phyloP scores from a whole-genome alignment of 2,329 filamentous ascomycete species.

The Lizonia empirigonia region DNA sequence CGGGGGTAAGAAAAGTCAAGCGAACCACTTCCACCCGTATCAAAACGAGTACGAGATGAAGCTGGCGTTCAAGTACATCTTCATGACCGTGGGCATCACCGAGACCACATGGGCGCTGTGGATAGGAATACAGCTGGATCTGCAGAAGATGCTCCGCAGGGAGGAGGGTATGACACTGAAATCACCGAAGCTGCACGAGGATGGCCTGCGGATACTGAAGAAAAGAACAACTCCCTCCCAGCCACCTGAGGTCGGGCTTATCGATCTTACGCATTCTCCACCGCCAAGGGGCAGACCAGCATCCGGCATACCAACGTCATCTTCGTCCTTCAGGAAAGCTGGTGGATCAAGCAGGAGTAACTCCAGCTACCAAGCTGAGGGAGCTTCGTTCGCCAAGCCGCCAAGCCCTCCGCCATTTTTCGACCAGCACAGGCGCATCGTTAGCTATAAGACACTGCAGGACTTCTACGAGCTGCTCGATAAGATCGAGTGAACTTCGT shows the following conservation, averaged over 20 bases:
- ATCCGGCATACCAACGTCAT: neutral
- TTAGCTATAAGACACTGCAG: slow-evolving; percentile 30
- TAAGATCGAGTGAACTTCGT: slow-evolving; percentile 28
- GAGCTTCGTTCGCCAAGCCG: neutral
- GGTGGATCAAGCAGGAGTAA: neutral
- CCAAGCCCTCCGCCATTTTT: neutral
- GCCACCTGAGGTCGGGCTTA: slow-evolving; percentile 5
- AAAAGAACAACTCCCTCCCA: neutral
- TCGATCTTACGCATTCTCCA: neutral
- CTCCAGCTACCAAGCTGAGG: neutral
- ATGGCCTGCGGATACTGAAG: neutral
- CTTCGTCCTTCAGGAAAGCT: neutral
- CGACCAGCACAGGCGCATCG: slow-evolving; percentile 7
- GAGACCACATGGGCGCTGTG: slow-evolving; percentile 29
- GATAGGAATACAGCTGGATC: slow-evolving; percentile 22
- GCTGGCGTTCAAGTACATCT: slow-evolving; percentile 29
- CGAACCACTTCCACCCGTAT: slow-evolving; percentile 34
- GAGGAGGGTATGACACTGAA: neutral
- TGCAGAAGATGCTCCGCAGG: slow-evolving; percentile 8
- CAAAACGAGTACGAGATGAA: slow-evolving; percentile 34
- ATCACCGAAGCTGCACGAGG: neutral
- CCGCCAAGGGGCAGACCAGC: neutral
- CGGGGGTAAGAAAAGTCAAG: slow-evolving; percentile 29
- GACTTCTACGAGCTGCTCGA: slow-evolving; percentile 38
- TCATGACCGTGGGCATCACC: slow-evolving; percentile 22